A percentile compares a stretch with the other conserved stretches of the same genome.
Conservation (phyloP, 768 basidiomycete species). For the Leucosporidium scottii region DNA sequence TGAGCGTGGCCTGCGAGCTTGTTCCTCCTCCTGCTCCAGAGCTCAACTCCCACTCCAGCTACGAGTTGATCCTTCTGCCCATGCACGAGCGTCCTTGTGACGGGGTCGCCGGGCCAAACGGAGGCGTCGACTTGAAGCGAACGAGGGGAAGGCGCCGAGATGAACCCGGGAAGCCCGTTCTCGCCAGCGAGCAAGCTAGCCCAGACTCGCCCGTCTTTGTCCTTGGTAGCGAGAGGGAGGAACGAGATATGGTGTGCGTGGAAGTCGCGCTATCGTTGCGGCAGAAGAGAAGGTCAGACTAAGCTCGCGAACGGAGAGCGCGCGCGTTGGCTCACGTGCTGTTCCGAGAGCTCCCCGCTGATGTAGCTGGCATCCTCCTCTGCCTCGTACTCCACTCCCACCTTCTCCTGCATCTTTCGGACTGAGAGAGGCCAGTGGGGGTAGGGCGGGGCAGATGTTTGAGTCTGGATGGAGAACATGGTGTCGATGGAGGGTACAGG, state of each 20-base stretch:
- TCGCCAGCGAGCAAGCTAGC: background rate
- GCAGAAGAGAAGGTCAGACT: too few relatives aligned
- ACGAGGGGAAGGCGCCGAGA: background rate
- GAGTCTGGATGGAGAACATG: too few relatives aligned
- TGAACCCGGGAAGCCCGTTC: background rate
- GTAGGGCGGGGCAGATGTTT: too few relatives aligned
- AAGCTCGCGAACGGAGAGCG: too few relatives aligned
- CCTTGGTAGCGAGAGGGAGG: background rate
- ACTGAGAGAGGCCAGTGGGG: too few relatives aligned
- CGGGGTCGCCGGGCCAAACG: background rate
- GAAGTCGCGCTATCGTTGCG: background rate
- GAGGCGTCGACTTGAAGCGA: background rate
- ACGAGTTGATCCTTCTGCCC: background rate
- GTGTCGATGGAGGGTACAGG: too few relatives aligned
- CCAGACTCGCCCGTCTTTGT: background rate
- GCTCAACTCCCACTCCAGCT: constrained; percentile 11
- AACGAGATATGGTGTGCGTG: background rate
- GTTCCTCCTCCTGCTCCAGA: constrained; percentile 8
- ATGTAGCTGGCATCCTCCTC: too few relatives aligned
- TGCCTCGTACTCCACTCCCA: too few relatives aligned
- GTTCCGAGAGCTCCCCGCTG: too few relatives aligned
- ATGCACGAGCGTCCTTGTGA: background rate
- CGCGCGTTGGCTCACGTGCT: too few relatives aligned
- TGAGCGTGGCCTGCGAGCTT: constrained; percentile 11
- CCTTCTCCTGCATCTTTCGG: too few relatives aligned